phyloP scores from a whole-genome alignment of 306 rosid genomes.

The Boehmeria nivea region DNA sequence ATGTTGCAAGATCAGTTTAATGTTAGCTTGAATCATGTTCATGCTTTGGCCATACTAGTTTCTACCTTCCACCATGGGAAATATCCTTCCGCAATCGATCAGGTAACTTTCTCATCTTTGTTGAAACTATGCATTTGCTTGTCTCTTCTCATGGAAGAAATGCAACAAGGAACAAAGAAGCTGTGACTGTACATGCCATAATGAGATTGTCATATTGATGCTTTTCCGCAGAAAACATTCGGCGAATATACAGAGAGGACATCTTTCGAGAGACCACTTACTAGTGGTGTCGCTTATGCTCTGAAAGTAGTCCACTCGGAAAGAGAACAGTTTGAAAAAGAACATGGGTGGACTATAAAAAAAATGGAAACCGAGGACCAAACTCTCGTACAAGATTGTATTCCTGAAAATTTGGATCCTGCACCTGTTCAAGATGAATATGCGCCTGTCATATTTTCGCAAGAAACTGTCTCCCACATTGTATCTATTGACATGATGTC shows the following conservation, averaged over 20 bases:
- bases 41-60: conserved; percentile 86
- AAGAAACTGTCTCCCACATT: conserved; percentile 97
- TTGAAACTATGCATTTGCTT: not conserved
- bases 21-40: conserved; percentile 94
- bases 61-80: conserved; percentile 93
- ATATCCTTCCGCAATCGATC: conserved; percentile 85
- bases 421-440: conserved; percentile 96
- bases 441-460: conserved; percentile 97
- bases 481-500: conserved; percentile 99
- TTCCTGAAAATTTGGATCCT: conserved; percentile 81
- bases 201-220: not conserved
- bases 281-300: conserved; percentile 98
- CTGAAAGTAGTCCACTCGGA: conserved; percentile 76
- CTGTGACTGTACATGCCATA: not conserved
- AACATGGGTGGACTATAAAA: conserved; percentile 86
- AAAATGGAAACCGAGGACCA: conserved; percentile 90
- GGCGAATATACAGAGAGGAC: conserved; percentile 89
- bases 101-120: conserved; percentile 40
- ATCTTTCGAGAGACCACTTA: conserved; percentile 88
- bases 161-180: not conserved
- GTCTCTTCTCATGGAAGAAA: not conserved
- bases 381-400: conserved; percentile 83
- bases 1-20: conserved; percentile 98
- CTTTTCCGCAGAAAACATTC: conserved; percentile 60
- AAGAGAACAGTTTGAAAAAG: conserved; percentile 69